phyloP scores from a whole-genome alignment of 2,329 filamentous ascomycete genomes.

The Hysterium pulicare region DNA sequence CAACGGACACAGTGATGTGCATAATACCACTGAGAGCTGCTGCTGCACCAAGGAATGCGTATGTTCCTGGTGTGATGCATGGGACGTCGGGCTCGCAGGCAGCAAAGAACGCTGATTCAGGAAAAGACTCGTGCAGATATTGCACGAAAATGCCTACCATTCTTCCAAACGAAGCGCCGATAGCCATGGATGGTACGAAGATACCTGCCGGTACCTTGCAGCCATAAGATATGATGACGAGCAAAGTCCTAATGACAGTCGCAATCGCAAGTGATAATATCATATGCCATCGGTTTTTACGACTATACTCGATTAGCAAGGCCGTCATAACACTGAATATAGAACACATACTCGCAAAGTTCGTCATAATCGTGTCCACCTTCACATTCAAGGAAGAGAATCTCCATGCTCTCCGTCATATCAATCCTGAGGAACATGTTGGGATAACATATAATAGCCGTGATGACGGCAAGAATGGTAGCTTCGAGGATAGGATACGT shows the following conservation, averaged over 20 bases:
- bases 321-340: not conserved
- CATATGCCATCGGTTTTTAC: constrained; percentile 71
- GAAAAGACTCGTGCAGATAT: constrained; percentile 79
- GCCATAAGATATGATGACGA: constrained; percentile 94
- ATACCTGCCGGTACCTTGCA: constrained; percentile 98
- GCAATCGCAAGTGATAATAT: constrained; percentile 74
- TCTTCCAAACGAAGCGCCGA: constrained; percentile 89
- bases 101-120: constrained; percentile 78
- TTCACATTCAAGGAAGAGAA: constrained; percentile 90
- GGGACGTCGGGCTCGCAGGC: constrained; percentile 86
- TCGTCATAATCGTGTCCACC: constrained; percentile 83
- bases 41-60: constrained; percentile 89
- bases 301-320: constrained; percentile 31
- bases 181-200: constrained; percentile 96
- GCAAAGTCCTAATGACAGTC: constrained; percentile 72
- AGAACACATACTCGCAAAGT: constrained; percentile 67
- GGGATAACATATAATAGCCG: constrained; percentile 91
- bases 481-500: constrained; percentile 84
- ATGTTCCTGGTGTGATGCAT: constrained; percentile 96
- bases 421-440: constrained; percentile 95
- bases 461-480: constrained; percentile 75
- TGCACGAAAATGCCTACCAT: constrained; percentile 95
- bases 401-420: constrained; percentile 99
- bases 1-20: constrained; percentile 94
- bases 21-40: constrained; percentile 94